Percentiles rank a stretch among this genome's conserved stretches.
These are phyloP conservation scores for Rosa rugosa DNA, from an alignment of 306 rosid genomes.

Conservation along the genomic window DNA sequence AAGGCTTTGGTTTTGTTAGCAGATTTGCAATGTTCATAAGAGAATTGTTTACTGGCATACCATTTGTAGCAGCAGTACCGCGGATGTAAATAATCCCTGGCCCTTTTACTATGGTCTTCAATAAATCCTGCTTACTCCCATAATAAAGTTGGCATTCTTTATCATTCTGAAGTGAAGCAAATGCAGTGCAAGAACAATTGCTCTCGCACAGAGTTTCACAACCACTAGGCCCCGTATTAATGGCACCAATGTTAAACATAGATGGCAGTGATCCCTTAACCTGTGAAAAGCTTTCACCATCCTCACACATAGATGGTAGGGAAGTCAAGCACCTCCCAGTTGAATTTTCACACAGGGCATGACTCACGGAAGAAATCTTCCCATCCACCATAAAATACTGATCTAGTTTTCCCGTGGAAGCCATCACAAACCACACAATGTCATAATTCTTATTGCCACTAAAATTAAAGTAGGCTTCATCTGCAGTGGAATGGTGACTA, in stretches of 20 bases:
- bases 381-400: not conserved
- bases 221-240: conserved; percentile 1
- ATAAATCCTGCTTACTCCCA: not conserved
- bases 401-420: conserved; percentile 7
- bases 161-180: not conserved
- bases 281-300: conserved; percentile 12
- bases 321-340: conserved; percentile 9
- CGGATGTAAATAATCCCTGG: conserved; percentile 1
- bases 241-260: not conserved
- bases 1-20: not conserved
- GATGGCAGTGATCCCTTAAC: conserved; percentile 15
- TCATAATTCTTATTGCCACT: not conserved
- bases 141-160: conserved; percentile 5
- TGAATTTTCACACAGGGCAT: not conserved
- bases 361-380: not conserved
- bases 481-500: not conserved
- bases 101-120: not conserved
- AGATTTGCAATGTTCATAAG: not conserved
- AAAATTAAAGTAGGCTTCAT: conserved; percentile 11
- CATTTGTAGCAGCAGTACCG: not conserved
- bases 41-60: not conserved
- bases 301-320: conserved; percentile 7
- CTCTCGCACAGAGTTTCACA: conserved; percentile 15
- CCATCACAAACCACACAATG: conserved; percentile 21
- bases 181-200: conserved; percentile 25